Evolutionary conservation across 2,329 filamentous ascomycete species (phyloP), one percentile per base, ranked within the genome.

Genomic region (Pseudocercospora fuligena): DNA sequence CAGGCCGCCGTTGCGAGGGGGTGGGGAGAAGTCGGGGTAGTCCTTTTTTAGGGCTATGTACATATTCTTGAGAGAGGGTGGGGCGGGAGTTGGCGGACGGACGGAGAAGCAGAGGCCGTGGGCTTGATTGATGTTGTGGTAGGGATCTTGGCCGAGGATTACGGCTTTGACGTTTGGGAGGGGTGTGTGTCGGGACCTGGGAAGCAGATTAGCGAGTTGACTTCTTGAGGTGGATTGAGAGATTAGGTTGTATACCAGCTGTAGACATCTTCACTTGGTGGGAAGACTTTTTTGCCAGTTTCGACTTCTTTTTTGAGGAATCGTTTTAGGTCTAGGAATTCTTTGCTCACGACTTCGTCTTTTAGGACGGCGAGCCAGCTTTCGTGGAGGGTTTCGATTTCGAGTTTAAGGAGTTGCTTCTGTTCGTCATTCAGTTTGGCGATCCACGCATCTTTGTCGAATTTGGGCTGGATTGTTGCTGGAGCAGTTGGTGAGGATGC

Each of bases 41-140:
- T 98, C 94, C 63, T 91, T 93, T 76, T 91, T 89, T 64, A 99
- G 87, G 11, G 89, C 91, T 51, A 86, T 93, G 84, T 96, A 99
- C 82, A 99, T 97, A 82, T 99, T 99, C 74, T 88, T 88, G 16
- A 99, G 89, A 0, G 93, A 97, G 0, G 94, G 94, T 0, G 95
- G 95, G 0, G 94, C 93, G 3, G 88, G 88, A 0, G 93, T 97
- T 0, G 95, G 95, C 2, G 94, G 90, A 9, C 92, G 92, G 63
- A 98, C 94, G 57, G 93, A 97, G 85, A 99, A 99, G 78, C 92
- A 94, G 66, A 99, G 89, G 51, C 95, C 95, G 79, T 98, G 95
- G 60, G 95, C 95, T 84, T 99, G 95, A 80, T 96, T 96, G 78
- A 88, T 80, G 78, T 97, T 97, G 83, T 99, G 95, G 80, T 99